Base-by-base conservation (phyloP, 2,329 filamentous ascomycete species). In the Trichoderma sp. region DNA sequence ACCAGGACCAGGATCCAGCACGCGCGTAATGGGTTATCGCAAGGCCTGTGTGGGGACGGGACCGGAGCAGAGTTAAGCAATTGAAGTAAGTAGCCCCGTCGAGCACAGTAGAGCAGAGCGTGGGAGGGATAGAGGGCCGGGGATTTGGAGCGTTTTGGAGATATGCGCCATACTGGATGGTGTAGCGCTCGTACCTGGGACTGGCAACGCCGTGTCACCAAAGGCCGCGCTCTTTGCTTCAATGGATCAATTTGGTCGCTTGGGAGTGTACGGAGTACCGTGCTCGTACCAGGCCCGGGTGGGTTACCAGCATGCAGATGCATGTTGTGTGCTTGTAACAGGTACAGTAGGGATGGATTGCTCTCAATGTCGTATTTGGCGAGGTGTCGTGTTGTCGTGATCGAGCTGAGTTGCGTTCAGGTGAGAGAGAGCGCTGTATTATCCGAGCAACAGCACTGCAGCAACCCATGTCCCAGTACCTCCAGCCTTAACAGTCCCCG, bases 11-110 rank as follows among this genome's bases (percentile, higher is more conserved):
- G 68, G 59, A 50, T 71, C 33, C 59, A 62, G 68, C 56, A 71
- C 68, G 67, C 67, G 67, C 67, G 67, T 63, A 71, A 71, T 71
- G 41, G 41, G 68, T 62, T 71, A 71, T 71, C 59, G 68, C 35
- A 38, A 38, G 35, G 35, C 68, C 68, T 31, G 12, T 31, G 45
- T 68, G 65, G 41, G 21, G 27, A 56, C 65, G 50, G 50, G n/a
- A 56, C 31, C 18, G 16, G 59, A 71, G 56, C 31, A 24, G 21
- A 53, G 29, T 9, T 7, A 33, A 31, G 62, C 21, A 64, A 21
- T 38, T 38, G 35, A 38, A 38, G 35, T 38, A 38, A 64, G 38
- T 41, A 41, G 38, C 38, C 38, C 38, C 38, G n/a, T n/a, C 8
- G 9, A 29, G 29, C 29, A 21, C 29, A 21, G 45, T 12, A 21